phyloP scores from a whole-genome alignment of 139 green algal species.

The Chlorella sp. region DNA sequence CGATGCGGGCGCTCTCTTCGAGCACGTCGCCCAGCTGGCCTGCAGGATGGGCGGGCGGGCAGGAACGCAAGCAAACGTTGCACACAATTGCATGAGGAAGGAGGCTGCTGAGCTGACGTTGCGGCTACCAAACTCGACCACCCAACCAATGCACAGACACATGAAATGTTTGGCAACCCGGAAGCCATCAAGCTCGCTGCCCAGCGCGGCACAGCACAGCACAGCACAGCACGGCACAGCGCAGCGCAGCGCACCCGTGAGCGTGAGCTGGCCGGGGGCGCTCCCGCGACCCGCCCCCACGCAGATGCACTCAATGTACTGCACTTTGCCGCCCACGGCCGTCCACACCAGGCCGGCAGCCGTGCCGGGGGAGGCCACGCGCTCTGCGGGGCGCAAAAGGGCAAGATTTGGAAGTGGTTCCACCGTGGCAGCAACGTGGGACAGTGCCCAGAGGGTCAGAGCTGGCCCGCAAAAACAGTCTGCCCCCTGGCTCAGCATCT shows the following conservation, averaged over 20 bases:
- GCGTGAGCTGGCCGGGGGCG: slow-evolving; percentile 56
- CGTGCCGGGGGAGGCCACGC: slow-evolving; percentile 68
- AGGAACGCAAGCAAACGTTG: too few relatives aligned
- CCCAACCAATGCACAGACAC: too few relatives aligned
- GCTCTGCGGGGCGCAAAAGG: slow-evolving; percentile 8
- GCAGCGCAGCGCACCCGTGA: slow-evolving; percentile 38
- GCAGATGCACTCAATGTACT: slow-evolving; percentile 87
- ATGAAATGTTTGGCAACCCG: too few relatives aligned
- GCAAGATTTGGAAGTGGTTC: too few relatives aligned
- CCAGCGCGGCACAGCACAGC: background rate
- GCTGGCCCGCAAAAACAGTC: background rate
- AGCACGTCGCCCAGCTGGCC: slow-evolving; percentile 96
- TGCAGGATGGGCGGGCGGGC: background rate
- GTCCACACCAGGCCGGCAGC: slow-evolving; percentile 98
- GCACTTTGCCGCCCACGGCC: slow-evolving; percentile 89
- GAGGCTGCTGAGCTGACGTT: too few relatives aligned
- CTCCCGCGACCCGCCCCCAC: slow-evolving; percentile 63
- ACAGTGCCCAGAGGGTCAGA: background rate
- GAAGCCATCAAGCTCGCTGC: too few relatives aligned
- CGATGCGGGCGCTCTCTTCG: slow-evolving; percentile 90
- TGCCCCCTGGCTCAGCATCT: background rate
- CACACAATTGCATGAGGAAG: too few relatives aligned
- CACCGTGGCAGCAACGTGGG: too few relatives aligned
- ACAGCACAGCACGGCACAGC: background rate
- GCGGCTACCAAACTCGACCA: too few relatives aligned